These are phyloP conservation scores for Aspergillus texensis DNA, from an alignment of 2,329 filamentous ascomycete genomes.

Conservation along the genomic window DNA sequence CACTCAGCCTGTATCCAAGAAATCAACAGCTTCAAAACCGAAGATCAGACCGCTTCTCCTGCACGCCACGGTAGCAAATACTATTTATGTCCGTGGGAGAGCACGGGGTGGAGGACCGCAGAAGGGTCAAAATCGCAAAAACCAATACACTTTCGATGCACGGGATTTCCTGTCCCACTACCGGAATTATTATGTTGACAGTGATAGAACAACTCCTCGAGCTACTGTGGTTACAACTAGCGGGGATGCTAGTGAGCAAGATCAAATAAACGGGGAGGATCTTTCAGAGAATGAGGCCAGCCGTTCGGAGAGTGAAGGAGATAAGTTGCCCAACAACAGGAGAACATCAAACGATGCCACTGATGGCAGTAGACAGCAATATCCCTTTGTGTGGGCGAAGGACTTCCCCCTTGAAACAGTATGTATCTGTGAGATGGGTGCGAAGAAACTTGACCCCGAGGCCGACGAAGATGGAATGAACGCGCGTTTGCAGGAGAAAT, in stretches of 20 bases:
- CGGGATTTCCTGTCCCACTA: conserved; percentile 36
- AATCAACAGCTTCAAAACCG: conserved; percentile 21
- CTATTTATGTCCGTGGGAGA: conserved; percentile 63
- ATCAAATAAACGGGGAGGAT: background rate
- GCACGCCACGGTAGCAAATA: conserved; percentile 86
- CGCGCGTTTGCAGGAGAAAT: conserved; percentile 55
- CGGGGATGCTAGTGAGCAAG: background rate
- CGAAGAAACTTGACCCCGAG: conserved; percentile 62
- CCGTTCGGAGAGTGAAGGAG: background rate
- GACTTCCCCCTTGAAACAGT: conserved; percentile 69
- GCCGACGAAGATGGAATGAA: conserved; percentile 38
- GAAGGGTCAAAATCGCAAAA: conserved; percentile 16
- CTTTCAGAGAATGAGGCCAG: background rate
- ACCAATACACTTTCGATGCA: conserved; percentile 52
- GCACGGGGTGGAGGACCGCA: conserved; percentile 12
- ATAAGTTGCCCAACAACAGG: background rate
- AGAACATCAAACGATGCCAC: background rate
- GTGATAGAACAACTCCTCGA: conserved; percentile 23
- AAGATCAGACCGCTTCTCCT: conserved; percentile 65
- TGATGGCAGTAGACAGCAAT: background rate
- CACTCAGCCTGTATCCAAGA: conserved; percentile 8
- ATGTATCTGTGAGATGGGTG: conserved; percentile 86
- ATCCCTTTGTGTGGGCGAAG: conserved; percentile 69
- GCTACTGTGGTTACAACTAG: conserved; percentile 2
- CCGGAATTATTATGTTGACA: conserved; percentile 38